Base-by-base conservation (phyloP, 1,139 yeast genomes). In the Pneumocystis oryctolagi region DNA sequence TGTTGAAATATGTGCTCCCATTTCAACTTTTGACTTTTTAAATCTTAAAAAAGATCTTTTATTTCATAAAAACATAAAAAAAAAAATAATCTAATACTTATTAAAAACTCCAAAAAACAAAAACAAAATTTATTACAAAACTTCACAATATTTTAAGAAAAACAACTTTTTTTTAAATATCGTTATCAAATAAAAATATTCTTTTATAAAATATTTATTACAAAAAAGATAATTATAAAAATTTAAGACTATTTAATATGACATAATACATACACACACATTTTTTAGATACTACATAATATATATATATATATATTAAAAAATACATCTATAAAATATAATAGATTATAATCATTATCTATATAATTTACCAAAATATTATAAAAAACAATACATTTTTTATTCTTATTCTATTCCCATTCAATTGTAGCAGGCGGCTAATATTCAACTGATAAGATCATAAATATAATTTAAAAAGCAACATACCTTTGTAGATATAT, bases 401-500 rank as follows among this genome's bases (percentile, higher is more conserved):
- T 37, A 14, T 37, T 9, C 25, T 35, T 35, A 39, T 57, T 28
- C 4, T 57, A 57, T 30, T 57, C 59, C 59, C 59, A 57, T 39
- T 57, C 42, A 57, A 57, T 35, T 39, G 59, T 57, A 47, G 55
- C 55, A 47, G 55, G 55, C 3, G 55, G 55, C 55, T 47, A n/a
- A 47, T 25, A 18, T 37, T 25, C 12, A 16, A 6, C 12, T 25
- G 12, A 25, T 25, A 25, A 57, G 37, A 39, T 18, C 18, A 34
- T 25, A 12, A 3, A 53, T 53, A 30, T 14, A 30, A 5, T 92
- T 98, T 70, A 92, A 98, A 66, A 98, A 94, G 66, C 98, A 98
- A 68, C 2, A 47, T 66, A 98, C 98, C 79, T 92, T 92, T 67
- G 97, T 89, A 67, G 98, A 92, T 75, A 94, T 90, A 76, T 92